These are phyloP conservation scores for Atkinsonella hypoxylon DNA, from an alignment of 2,329 filamentous ascomycete species.

Conservation along the genomic window DNA sequence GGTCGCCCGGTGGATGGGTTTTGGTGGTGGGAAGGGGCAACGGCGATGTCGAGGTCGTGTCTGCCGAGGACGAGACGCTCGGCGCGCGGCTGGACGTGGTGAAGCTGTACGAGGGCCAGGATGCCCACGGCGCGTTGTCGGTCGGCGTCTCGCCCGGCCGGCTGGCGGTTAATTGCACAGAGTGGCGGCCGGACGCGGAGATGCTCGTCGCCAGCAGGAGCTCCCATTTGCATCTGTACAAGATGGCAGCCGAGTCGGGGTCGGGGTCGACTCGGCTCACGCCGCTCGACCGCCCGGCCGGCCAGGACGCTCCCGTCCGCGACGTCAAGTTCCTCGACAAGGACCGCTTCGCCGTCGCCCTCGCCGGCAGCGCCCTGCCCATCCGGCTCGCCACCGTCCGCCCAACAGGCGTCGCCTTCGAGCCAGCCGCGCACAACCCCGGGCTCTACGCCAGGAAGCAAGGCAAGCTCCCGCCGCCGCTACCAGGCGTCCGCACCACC, in stretches of 20 bases:
- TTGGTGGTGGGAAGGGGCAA: slow-evolving; percentile 37
- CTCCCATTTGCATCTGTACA: slow-evolving; percentile 18
- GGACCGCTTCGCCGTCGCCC: slow-evolving; percentile 31
- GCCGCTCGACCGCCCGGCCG: slow-evolving; percentile 7
- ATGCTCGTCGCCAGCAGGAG: slow-evolving; percentile 21
- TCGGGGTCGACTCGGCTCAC: slow-evolving; percentile 10
- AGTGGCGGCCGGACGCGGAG: slow-evolving; percentile 19
- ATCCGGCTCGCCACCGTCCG: slow-evolving; percentile 34
- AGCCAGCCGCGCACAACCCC: slow-evolving; percentile 22
- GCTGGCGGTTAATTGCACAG: slow-evolving; percentile 20
- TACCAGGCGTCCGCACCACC: slow-evolving; percentile 22
- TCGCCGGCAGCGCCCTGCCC: slow-evolving; percentile 29
- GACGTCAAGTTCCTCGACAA: slow-evolving; percentile 33
- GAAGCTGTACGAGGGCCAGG: slow-evolving; percentile 6
- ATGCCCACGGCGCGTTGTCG: background rate
- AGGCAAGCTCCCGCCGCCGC: background rate
- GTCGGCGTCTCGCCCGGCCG: slow-evolving; percentile 10
- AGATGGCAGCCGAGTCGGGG: slow-evolving; percentile 11
- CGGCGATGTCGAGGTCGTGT: slow-evolving; percentile 34
- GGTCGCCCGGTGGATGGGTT: slow-evolving; percentile 6
- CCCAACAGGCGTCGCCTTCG: slow-evolving; percentile 30
- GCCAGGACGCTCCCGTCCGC: slow-evolving; percentile 17
- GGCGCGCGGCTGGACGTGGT: slow-evolving; percentile 14
- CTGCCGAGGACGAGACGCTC: slow-evolving; percentile 20
- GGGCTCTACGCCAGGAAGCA: background rate